These are phyloP conservation scores for Penicillium desertorum DNA, from an alignment of 495 filamentous ascomycete species.

Conservation along the genomic window DNA sequence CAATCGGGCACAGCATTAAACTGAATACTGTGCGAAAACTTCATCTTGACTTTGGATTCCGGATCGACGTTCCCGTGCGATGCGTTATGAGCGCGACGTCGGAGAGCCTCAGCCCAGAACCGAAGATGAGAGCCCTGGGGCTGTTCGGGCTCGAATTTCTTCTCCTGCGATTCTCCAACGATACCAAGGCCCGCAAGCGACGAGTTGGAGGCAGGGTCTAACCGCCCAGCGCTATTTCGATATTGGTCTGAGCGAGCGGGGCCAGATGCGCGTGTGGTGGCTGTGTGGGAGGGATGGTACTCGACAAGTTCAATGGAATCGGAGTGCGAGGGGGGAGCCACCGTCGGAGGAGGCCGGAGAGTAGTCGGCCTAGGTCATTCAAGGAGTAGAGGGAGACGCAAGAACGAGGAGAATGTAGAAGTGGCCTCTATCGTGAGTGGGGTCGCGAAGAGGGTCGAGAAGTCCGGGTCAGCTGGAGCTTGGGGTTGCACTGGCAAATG, in stretches of 20 bases:
- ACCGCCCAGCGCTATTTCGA: constrained; percentile 1
- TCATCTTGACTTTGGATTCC: constrained; percentile 75
- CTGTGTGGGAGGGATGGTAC: constrained; percentile 25
- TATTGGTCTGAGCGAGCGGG: constrained; percentile 10
- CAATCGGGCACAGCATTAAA: constrained; percentile 99
- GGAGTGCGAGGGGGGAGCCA: constrained; percentile 27
- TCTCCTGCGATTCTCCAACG: constrained; percentile 16
- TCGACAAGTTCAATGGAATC: constrained; percentile 43
- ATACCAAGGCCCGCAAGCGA: constrained; percentile 15
- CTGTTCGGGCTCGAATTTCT: constrained; percentile 13
- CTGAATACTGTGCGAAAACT: constrained; percentile 99
- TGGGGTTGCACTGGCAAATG: constrained; percentile 27
- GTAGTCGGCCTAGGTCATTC: constrained; percentile 20
- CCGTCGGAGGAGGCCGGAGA: constrained; percentile 28
- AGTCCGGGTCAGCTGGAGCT: constrained; percentile 22
- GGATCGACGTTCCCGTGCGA: constrained; percentile 21
- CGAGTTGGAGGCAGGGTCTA: constrained; percentile 18
- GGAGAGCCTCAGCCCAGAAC: constrained; percentile 45
- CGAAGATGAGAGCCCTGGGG: constrained; percentile 30
- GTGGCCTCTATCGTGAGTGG: constrained; percentile 21
- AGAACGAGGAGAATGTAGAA: constrained; percentile 11
- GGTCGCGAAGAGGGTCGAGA: constrained; percentile 20
- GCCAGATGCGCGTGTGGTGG: constrained; percentile 9
- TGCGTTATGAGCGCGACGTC: constrained; percentile 24
- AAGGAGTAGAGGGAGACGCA: constrained; percentile 14